phyloP scores from a whole-genome alignment of 805 yeast species.

The Candida pseudofarinosa region DNA sequence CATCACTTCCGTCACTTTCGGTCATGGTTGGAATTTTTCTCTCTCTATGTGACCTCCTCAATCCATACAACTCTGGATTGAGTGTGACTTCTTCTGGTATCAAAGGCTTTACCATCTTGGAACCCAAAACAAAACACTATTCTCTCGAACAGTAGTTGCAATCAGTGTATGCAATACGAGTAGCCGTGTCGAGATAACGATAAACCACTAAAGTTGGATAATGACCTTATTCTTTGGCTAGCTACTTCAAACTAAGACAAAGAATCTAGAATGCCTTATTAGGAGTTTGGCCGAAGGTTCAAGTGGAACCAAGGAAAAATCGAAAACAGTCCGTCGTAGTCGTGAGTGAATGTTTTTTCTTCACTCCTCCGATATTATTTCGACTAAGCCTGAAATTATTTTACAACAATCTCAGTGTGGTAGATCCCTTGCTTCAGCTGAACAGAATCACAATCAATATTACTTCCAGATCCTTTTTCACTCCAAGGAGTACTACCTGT shows the following conservation, averaged over 20 bases:
- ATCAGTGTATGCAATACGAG: neutral
- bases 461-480: neutral
- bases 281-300: too few species aligned
- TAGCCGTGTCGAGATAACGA: neutral
- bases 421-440: neutral
- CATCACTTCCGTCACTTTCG: slow-evolving; percentile 35
- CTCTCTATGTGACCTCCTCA: slow-evolving; percentile 71
- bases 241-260: too few species aligned
- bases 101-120: slow-evolving; percentile 22
- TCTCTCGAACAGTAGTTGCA: neutral
- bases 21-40: slow-evolving; percentile 34
- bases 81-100: slow-evolving; percentile 53
- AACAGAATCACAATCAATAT: neutral
- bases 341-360: neutral
- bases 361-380: neutral
- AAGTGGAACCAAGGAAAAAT: too few species aligned
- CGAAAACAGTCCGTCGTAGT: too few species aligned
- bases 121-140: neutral
- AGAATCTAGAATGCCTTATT: too few species aligned
- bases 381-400: neutral
- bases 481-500: neutral
- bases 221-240: neutral
- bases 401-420: neutral
- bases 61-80: slow-evolving; percentile 80
- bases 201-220: neutral